Percentiles rank a stretch among this genome's conserved stretches.
Conservation (phyloP, 1,139 yeast species). For the Taphrina flavorubra region DNA sequence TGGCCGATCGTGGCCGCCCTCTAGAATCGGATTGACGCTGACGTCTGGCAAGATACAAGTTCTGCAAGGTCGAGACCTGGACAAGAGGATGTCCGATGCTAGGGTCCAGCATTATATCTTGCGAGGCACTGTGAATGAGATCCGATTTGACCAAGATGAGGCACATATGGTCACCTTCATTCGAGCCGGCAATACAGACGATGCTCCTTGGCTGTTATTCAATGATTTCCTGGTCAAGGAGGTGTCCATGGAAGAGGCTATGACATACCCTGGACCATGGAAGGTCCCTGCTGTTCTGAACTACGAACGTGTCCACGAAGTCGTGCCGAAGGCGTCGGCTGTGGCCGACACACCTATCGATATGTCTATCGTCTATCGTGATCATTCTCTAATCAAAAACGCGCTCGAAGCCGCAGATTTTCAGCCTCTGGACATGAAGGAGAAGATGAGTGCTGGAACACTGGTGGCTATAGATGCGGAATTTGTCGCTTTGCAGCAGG, state of each 20-base stretch:
- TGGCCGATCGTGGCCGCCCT: conserved; percentile 42
- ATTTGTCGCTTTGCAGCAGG: conserved; percentile 82
- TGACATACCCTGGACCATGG: conserved; percentile 75
- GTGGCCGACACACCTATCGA: conserved; percentile 25
- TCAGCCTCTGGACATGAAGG: conserved; percentile 15
- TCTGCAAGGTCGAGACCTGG: conserved; percentile 41
- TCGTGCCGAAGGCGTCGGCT: not conserved
- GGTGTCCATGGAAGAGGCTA: conserved; percentile 69
- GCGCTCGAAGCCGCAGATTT: conserved; percentile 21
- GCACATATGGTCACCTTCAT: conserved; percentile 52
- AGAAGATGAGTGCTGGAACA: conserved; percentile 60
- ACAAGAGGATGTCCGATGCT: conserved; percentile 40
- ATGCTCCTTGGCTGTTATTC: conserved; percentile 73
- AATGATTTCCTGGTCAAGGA: conserved; percentile 91
- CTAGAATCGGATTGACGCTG: conserved; percentile 39
- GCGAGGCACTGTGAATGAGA: conserved; percentile 54
- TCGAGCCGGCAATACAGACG: conserved; percentile 53
- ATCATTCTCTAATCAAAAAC: conserved; percentile 75
- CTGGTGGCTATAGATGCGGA: conserved; percentile 96
- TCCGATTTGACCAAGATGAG: conserved; percentile 49
- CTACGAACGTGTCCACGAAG: conserved; percentile 53
- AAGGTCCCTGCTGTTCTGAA: conserved; percentile 78
- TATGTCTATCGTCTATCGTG: conserved; percentile 57
- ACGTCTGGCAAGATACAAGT: conserved; percentile 38
- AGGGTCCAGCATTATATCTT: conserved; percentile 48